A percentile compares a stretch with the other conserved stretches of the same genome.
phyloP scores from a whole-genome alignment of 2,329 filamentous ascomycete genomes.

The Diaporthe nobilis region DNA sequence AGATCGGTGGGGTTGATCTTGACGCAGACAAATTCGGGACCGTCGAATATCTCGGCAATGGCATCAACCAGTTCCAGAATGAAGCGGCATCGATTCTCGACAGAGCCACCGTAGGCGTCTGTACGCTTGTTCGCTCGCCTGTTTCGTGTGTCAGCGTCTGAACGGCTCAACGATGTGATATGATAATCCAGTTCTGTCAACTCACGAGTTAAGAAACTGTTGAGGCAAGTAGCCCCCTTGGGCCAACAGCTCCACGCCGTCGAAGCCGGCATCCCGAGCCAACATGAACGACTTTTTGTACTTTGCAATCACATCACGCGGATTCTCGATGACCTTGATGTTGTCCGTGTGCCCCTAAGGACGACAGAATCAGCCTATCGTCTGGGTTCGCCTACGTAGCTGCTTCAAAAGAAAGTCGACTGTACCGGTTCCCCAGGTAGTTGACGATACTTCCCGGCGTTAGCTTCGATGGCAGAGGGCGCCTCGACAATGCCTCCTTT shows the following conservation, averaged over 20 bases:
- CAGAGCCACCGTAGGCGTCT: constrained; percentile 64
- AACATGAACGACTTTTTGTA: constrained; percentile 42
- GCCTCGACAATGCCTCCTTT: neutral
- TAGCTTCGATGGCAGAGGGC: constrained; percentile 4
- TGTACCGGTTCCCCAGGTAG: constrained; percentile 4
- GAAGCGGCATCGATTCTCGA: constrained; percentile 64
- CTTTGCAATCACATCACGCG: constrained; percentile 39
- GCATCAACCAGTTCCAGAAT: constrained; percentile 61
- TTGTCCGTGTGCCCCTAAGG: constrained; percentile 6
- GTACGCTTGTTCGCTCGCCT: constrained; percentile 61
- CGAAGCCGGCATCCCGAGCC: constrained; percentile 58
- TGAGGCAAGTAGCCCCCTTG: constrained; percentile 39
- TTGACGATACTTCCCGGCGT: constrained; percentile 30
- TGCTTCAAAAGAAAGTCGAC: neutral
- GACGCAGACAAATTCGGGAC: constrained; percentile 56
- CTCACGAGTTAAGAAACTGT: constrained; percentile 36
- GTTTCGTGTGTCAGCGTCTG: neutral
- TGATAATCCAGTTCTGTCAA: neutral
- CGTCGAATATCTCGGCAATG: constrained; percentile 9
- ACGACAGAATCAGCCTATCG: neutral
- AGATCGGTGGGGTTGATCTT: constrained; percentile 63
- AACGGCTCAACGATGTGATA: no score
- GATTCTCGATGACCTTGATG: constrained; percentile 27
- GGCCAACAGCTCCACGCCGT: constrained; percentile 57
- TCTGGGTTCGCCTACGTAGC: neutral